Conservation (phyloP, 768 basidiomycete species). For the Pleurotus salmoneostramineus region DNA sequence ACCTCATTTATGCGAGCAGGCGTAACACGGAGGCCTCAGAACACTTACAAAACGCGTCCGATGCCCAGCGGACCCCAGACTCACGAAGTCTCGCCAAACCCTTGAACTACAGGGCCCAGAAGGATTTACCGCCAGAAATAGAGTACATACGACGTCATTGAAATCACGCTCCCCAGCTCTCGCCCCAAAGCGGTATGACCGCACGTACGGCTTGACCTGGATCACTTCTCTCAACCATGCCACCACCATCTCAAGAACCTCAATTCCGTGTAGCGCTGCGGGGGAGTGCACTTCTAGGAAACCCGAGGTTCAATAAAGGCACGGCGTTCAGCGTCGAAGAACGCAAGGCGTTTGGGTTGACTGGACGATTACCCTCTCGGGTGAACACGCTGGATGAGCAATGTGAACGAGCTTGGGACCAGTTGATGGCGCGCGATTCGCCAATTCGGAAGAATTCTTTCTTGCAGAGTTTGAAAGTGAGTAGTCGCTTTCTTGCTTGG, state of each 20-base stretch:
- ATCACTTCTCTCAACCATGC: neutral
- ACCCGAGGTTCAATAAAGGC: slow-evolving; percentile 75
- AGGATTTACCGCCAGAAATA: neutral
- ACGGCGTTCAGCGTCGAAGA: slow-evolving; percentile 71
- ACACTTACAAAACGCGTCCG: too few species aligned
- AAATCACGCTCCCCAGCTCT: too few species aligned
- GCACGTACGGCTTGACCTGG: too few species aligned
- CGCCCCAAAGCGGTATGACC: too few species aligned
- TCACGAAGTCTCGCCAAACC: too few species aligned
- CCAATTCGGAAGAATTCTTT: slow-evolving; percentile 67
- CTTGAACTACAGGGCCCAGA: neutral
- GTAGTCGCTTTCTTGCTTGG: neutral
- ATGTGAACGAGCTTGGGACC: slow-evolving; percentile 68
- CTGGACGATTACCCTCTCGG: slow-evolving; percentile 43
- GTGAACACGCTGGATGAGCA: slow-evolving; percentile 74
- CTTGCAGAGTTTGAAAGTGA: slow-evolving; percentile 59
- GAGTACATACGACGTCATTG: neutral
- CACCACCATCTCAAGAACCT: slow-evolving; percentile 5
- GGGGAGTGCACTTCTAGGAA: slow-evolving; percentile 59
- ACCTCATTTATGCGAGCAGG: too few species aligned
- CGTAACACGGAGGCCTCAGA: too few species aligned
- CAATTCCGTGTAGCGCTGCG: slow-evolving; percentile 46
- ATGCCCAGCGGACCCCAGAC: too few species aligned
- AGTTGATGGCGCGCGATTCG: slow-evolving; percentile 35
- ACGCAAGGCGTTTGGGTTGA: slow-evolving; percentile 63